Evolutionary conservation across 495 filamentous ascomycete genomes (phyloP), one percentile per base, ranked within the genome.

Genomic region (Penicillium fimorum): DNA sequence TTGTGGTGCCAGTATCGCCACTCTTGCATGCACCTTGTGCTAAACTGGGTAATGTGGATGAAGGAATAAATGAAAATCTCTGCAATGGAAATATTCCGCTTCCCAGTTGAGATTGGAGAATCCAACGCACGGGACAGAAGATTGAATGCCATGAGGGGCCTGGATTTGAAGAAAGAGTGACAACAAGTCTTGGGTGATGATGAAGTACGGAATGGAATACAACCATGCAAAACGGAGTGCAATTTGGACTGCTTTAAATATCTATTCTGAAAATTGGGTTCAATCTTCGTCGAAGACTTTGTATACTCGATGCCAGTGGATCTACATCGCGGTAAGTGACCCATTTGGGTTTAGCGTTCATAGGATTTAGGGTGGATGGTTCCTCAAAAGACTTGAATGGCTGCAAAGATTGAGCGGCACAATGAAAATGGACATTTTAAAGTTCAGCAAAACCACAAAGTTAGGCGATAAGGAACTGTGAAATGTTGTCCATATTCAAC

Each of bases 1-100:
- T 40, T 42, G 37, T 73, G 68, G 45, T 70, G 70, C 68, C 70
- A 73, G 47, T 70, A 73, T 7, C 44, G 58, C 58, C 63, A 64
- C 50, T 70, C 70, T 47, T 73, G 70, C 30, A 59, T 55, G 27
- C 56, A 73, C 40, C 68, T 57, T 6, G 59, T 58, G 13, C 56
- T 24, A 33, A 67, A 56, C 32, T 73, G 70, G 7, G 55, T 25
- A 25, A 67, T 8, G 10, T 61, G 59, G 6, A 71, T 65, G 35
- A 63, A 18, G 1, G 66, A 67, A 41, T 65, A 73, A 17, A 73
- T 50, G 8, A 60, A 48, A 24, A 73, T 24, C 27, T 73, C 64
- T 5, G 60, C 61, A 24, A 73, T 70, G 17, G 68, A 68, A 38
- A 73, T 50, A 5, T 68, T 56, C 20, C 51, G 59, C 22, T 55